A percentile compares a stretch with the other conserved stretches of the same genome.
These are phyloP conservation scores for Moringa oleifera DNA, from an alignment of 345 rosid species.

Conservation along the genomic window DNA sequence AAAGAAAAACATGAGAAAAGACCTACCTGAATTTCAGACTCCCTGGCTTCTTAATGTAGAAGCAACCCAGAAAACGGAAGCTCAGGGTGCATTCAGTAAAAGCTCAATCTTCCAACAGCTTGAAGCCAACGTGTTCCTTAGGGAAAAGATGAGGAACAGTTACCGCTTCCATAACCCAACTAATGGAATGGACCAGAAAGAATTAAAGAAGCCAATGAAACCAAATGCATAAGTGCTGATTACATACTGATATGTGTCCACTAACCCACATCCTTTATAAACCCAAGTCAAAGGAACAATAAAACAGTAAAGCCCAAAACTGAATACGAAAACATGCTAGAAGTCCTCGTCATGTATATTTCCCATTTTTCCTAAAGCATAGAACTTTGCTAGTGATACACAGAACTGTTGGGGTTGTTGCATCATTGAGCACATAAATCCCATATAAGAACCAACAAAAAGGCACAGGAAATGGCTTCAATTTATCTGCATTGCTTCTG, in stretches of 20 bases:
- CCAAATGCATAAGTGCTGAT: slow-evolving; percentile 23
- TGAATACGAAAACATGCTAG: slow-evolving; percentile 30
- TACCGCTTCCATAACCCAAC: slow-evolving; percentile 18
- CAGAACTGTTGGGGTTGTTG: slow-evolving; percentile 20
- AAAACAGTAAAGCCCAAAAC: slow-evolving; percentile 29
- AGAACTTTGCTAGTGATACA: slow-evolving; percentile 25
- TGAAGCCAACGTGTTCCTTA: slow-evolving; percentile 22
- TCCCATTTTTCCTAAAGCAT: slow-evolving; percentile 19
- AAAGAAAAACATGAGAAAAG: slow-evolving; percentile 15
- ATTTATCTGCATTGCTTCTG: slow-evolving; percentile 76
- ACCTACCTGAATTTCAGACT: slow-evolving; percentile 34
- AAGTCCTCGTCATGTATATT: slow-evolving; percentile 25
- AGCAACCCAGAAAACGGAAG: slow-evolving; percentile 29
- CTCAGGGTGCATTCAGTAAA: slow-evolving; percentile 19
- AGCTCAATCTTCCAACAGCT: slow-evolving; percentile 20
- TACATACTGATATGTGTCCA: slow-evolving; percentile 32
- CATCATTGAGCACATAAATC: slow-evolving; percentile 31
- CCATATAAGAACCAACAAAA: slow-evolving; percentile 21
- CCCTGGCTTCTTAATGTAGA: slow-evolving; percentile 25
- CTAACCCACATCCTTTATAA: slow-evolving; percentile 30
- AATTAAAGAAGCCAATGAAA: slow-evolving; percentile 20
- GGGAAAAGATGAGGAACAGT: slow-evolving; percentile 14
- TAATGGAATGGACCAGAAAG: slow-evolving; percentile 14
- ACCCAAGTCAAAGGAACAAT: slow-evolving; percentile 36
- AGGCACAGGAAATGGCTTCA: slow-evolving; percentile 22